Base-by-base conservation (phyloP, 108 stramenopile genomes). In the Stephanodiscus minutulus region DNA sequence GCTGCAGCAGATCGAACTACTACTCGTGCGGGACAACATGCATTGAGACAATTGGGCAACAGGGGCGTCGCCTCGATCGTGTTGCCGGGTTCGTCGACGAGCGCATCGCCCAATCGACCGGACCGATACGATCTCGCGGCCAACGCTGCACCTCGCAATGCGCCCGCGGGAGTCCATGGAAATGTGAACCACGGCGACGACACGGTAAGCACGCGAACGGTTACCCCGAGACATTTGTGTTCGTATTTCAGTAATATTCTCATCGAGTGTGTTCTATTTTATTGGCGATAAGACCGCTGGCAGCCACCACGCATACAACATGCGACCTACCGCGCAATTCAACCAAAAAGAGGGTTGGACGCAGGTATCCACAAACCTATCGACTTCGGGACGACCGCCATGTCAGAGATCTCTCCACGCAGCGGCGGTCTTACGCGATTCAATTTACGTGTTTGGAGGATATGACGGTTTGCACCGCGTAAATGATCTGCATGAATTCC, bases 401-500 rank as follows among this genome's bases (percentile, higher is more conserved):
- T 91, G 88, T 46, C 73, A 85, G 50, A 77, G 94, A 33, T 91
- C 90, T 21, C 78, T 97, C 29, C 98, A 99, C 76, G 91, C 93
- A 20, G 96, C 96, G 8, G 96, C 92, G 3, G 56, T 89, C 15
- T 66, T 88, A 41, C 66, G 73, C 12, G 76, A 82, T 44, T 73
- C 74, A 10, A 55, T 95, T 37, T 95, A 87, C 48, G 87, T 95
- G 7, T 93, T 93, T 52, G 92, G 91, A 4, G 92, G 92, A 0
- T 97, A 97, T 73, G 92, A 96, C 61, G 97, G 97, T 17, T 67
- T 81, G 11, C 48, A 72, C 21, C 86, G 97, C 10, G 91, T 97
- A 29, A 98, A 99, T 80, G 94, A 96, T 46, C 95, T 97, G 64
- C 90, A 97, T 76, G 83, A 91, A 18, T 98, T 86, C 70, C 89